Evolutionary conservation across 305 asterid species (phyloP), one percentile per base, ranked within the genome.

Genomic region (Fraxinus angustifolia): DNA sequence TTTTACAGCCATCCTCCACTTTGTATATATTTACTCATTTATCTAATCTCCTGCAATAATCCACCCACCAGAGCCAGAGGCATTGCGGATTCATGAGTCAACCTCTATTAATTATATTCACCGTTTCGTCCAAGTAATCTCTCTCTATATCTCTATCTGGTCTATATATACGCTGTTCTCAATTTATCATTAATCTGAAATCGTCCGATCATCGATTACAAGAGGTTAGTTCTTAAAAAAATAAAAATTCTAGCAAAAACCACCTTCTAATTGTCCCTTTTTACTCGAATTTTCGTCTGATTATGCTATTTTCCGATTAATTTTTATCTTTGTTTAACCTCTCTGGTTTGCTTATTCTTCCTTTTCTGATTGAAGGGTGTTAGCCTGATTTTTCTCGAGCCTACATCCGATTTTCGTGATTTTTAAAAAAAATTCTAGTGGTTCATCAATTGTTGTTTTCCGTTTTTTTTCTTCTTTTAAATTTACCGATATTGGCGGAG

Each of bases 111-210:
- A 56, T 23, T 23, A 68, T 31, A 30, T 67, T 67, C 38, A 67
- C 74, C 74, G 74, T 67, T 67, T 67, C 74, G 74, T 67, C 14
- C 74, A 67, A 30, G 74, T 28, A 67, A 67, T 67, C 74, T 67
- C 11, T 30, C 38, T 68, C 40, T 65, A 21, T 62, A 62, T 10
- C 34, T 8, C 34, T 11, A 10, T 23, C 34, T 11, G 74, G 30
- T 68, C 74, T 68, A 5, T 68, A 68, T 68, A 68, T 5, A 12
- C 19, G 38, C 74, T 19, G 19, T 28, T 68, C 38, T 68, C 40
- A 68, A 68, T 68, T 30, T 34, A 68, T 31, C 75, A 31, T 68
- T 68, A 40, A 68, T 30, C 40, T 68, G 19, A 68, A 68, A 68
- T 68, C 40, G 75, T 12, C 75, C 42, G 75, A 68, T 31, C 75